Conservation (phyloP, 352 stramenopile species). For the Pythium rishiriense region DNA sequence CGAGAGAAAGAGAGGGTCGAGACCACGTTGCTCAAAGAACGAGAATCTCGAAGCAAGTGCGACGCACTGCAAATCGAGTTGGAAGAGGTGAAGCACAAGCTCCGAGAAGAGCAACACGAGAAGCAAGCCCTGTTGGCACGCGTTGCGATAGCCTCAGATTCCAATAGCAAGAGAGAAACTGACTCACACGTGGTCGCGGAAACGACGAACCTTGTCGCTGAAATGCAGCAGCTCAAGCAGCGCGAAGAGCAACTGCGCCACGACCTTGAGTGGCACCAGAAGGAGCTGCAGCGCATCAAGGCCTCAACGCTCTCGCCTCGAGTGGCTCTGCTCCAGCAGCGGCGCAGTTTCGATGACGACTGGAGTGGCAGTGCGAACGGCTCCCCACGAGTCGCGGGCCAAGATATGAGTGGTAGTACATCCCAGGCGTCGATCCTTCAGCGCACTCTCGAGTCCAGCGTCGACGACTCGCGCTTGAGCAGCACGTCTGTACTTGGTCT, state of each 20-base stretch:
- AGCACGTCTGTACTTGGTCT: slow-evolving; percentile 69
- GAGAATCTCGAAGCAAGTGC: slow-evolving; percentile 38
- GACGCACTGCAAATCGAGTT: slow-evolving; percentile 52
- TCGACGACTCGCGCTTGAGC: slow-evolving; percentile 31
- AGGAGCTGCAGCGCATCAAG: slow-evolving; percentile 56
- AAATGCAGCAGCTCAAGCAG: slow-evolving; percentile 45
- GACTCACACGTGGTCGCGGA: slow-evolving; percentile 8
- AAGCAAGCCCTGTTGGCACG: slow-evolving; percentile 21
- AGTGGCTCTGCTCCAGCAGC: slow-evolving; percentile 8
- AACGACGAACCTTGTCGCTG: slow-evolving; percentile 20
- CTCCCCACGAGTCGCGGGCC: slow-evolving; percentile 8
- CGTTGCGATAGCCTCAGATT: slow-evolving; percentile 5
- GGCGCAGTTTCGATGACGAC: slow-evolving; percentile 28
- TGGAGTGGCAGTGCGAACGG: slow-evolving; percentile 14
- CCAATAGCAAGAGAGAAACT: slow-evolving; percentile 6
- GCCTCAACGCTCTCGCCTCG: slow-evolving; percentile 20
- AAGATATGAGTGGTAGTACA: not conserved
- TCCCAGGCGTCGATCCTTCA: slow-evolving; percentile 64
- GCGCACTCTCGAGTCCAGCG: slow-evolving; percentile 46
- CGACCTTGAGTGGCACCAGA: slow-evolving; percentile 62
- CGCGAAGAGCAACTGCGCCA: slow-evolving; percentile 52
- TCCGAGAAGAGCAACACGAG: slow-evolving; percentile 34
- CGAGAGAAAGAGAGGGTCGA: slow-evolving; percentile 41
- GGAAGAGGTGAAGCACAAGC: slow-evolving; percentile 46
- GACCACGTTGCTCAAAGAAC: slow-evolving; percentile 31